Conservation (phyloP, 2,329 filamentous ascomycete species). For the Cladophialophora chaetospira region DNA sequence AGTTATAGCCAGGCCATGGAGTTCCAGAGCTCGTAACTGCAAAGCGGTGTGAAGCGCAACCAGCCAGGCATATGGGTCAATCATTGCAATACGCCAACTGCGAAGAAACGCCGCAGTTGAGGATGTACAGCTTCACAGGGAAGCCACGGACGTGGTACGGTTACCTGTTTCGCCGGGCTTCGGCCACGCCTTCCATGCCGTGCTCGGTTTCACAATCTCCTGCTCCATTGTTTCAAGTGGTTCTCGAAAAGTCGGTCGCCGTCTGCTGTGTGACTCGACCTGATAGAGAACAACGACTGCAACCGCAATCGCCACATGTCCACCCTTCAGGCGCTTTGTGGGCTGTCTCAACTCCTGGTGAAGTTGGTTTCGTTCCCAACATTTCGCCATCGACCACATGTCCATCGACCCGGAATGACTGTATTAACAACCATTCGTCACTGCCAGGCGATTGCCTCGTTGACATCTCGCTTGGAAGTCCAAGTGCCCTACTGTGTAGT, state of each 20-base stretch:
- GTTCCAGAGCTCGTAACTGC: not conserved
- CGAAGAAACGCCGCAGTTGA: conserved; percentile 2
- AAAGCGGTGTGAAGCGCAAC: conserved; percentile 3
- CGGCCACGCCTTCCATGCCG: conserved; percentile 1
- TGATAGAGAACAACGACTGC: not conserved
- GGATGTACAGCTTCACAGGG: conserved; percentile 8
- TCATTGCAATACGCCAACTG: not conserved
- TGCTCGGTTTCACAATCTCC: conserved; percentile 2
- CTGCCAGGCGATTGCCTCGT: too few species aligned
- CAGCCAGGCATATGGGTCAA: not conserved
- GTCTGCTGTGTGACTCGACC: not conserved
- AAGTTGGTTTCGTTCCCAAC: not conserved
- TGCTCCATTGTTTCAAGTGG: not conserved
- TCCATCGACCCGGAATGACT: not conserved
- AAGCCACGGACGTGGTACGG: conserved; percentile 1
- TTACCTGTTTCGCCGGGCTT: conserved; percentile 5
- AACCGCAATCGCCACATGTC: not conserved
- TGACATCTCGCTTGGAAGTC: too few species aligned
- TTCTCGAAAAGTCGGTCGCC: conserved; percentile 1
- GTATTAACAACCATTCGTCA: too few species aligned
- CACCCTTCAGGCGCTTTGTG: not conserved
- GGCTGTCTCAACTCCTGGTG: not conserved
- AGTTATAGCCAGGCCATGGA: not conserved
- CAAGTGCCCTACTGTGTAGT: too few species aligned
- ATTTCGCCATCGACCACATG: not conserved